Evolutionary conservation across 495 filamentous ascomycete species (phyloP), one percentile per base, ranked within the genome.

Genomic region (Amorphotheca resinae): DNA sequence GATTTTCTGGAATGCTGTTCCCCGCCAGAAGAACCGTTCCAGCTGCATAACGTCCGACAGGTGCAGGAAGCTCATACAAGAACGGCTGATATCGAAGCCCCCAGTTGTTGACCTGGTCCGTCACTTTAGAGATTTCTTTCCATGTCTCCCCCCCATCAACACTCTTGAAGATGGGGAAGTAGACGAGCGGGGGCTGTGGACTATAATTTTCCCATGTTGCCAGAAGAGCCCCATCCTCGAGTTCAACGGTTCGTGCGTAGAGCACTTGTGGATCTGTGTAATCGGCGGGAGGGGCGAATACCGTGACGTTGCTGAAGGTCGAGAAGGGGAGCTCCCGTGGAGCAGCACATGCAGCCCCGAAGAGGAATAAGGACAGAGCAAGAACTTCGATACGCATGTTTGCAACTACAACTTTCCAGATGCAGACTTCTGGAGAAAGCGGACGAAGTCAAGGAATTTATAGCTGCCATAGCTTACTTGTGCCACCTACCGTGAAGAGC

Each of bases 81-180:
- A 73, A 73, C 0, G 81, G 81, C 54, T 86, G 80, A 42, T 80
- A 81, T 3, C 74, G 65, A 45, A 84, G 48, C 8, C 80, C 81
- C 54, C 69, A 74, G 33, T 69, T 69, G 47, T 82, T 80, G 17
- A 68, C 74, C 33, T 68, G 64, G 52, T 84, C 80, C 0, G 69
- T 63, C 11, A 84, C 70, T 21, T 66, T 63, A 12, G 76, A 74
- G 39, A 80, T 60, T 54, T 77, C 65, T 28, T 53, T 67, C 79
- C 79, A 86, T 6, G 69, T 76, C 17, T 65, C 59, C 2, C 80
- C 81, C 17, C 61, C 54, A 52, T 84, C 78, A 20, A 56, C 61
- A 32, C 74, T 80, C 39, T 71, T 63, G 53, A 74, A 84, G 51
- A 84, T 70, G 33, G 79, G 79, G 53, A 80, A 81, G 56, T 74